Percentiles rank a stretch among this genome's conserved stretches.
These are phyloP conservation scores for Boechera retrofracta DNA, from an alignment of 345 rosid genomes.

Conservation along the genomic window DNA sequence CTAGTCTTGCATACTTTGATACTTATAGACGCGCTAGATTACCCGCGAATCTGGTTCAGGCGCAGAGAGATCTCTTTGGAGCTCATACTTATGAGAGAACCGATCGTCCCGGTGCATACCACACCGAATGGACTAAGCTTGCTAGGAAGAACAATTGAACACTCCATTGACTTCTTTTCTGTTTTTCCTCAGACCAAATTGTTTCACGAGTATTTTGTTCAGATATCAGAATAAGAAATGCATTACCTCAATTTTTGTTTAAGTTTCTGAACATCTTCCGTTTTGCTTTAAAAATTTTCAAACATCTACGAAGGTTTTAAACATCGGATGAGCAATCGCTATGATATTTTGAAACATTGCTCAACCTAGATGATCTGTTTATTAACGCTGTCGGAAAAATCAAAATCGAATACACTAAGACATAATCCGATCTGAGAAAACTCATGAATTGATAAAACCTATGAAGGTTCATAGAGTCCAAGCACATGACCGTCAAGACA, in stretches of 20 bases:
- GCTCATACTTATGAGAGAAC: conserved; percentile 95
- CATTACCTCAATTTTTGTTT: conserved; percentile 18
- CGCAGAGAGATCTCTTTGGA: conserved; percentile 97
- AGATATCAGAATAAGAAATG: conserved; percentile 40
- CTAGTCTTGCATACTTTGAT: conserved; percentile 92
- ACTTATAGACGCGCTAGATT: conserved; percentile 91
- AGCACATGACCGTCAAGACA: conserved; percentile 85
- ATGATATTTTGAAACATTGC: too few species aligned
- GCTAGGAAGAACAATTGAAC: conserved; percentile 65
- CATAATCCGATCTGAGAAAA: background rate
- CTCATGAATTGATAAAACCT: background rate
- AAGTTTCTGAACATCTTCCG: too few species aligned
- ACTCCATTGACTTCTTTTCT: conserved; percentile 53
- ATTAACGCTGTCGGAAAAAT: background rate
- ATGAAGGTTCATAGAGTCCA: conserved; percentile 71
- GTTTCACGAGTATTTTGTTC: conserved; percentile 38
- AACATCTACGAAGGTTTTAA: too few species aligned
- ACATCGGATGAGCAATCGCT: too few species aligned
- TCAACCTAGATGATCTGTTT: background rate
- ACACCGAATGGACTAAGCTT: conserved; percentile 91
- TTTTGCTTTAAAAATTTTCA: background rate
- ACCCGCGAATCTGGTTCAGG: conserved; percentile 92
- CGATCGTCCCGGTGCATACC: conserved; percentile 81
- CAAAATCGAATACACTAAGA: background rate
- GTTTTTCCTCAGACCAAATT: conserved; percentile 4